phyloP scores from a whole-genome alignment of 345 rosid species.

The Syzygium aqueum region DNA sequence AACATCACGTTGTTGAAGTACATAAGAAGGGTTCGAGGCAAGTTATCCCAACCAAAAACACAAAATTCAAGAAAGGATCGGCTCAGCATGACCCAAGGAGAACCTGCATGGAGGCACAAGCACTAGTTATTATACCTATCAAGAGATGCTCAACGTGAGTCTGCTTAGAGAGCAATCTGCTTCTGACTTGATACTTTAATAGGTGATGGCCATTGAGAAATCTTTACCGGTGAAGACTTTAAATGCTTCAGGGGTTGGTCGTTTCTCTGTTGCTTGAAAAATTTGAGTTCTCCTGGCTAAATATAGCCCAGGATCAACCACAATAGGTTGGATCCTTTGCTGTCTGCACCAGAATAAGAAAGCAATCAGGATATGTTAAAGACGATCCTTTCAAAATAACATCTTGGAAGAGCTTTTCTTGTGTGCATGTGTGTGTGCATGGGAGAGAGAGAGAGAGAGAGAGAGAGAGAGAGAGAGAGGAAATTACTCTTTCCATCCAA shows the following conservation, averaged over 20 bases:
- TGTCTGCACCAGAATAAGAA: constrained; percentile 30
- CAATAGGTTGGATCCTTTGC: constrained; percentile 77
- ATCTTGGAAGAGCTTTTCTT: not conserved
- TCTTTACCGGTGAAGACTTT: constrained; percentile 81
- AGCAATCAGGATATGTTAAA: not conserved
- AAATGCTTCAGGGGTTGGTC: constrained; percentile 75
- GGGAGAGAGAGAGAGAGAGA: too few relatives aligned
- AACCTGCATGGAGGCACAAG: constrained; percentile 41
- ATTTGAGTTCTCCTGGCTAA: constrained; percentile 83
- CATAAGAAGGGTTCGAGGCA: constrained; percentile 87
- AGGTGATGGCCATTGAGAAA: not conserved
- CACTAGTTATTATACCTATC: not conserved
- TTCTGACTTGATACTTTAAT: not conserved
- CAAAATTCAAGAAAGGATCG: constrained; percentile 83
- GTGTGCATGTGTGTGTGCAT: not conserved
- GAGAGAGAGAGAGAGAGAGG: not conserved
- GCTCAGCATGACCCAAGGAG: constrained; percentile 81
- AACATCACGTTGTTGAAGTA: constrained; percentile 80
- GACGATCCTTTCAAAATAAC: not conserved
- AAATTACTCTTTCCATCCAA: constrained; percentile 98
- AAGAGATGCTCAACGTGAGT: not conserved
- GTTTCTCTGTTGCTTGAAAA: constrained; percentile 76
- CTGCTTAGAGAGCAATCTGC: not conserved
- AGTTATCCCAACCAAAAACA: constrained; percentile 92
- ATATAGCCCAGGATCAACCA: constrained; percentile 89